A percentile compares a stretch with the other conserved stretches of the same genome.
phyloP scores from a whole-genome alignment of 306 rosid genomes.

The Vicia villosa region DNA sequence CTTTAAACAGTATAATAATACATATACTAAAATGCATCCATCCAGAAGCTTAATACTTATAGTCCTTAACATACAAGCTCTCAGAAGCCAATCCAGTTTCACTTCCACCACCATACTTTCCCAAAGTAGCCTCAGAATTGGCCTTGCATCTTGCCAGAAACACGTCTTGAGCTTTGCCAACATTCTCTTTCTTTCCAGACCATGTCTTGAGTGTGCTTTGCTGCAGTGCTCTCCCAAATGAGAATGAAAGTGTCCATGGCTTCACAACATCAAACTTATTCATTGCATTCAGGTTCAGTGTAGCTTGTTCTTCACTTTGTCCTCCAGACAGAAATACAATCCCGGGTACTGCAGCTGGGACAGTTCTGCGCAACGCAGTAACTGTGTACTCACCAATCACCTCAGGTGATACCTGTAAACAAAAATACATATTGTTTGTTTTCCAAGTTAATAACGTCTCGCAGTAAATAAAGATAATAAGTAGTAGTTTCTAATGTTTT shows the following conservation, averaged over 20 bases:
- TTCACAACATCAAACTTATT: constrained; percentile 69
- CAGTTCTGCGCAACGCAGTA: constrained; percentile 72
- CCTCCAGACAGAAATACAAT: constrained; percentile 88
- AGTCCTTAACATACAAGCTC: constrained; percentile 68
- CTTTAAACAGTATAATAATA: constrained; percentile 36
- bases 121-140: constrained; percentile 83
- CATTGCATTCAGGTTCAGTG: constrained; percentile 76
- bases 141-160: constrained; percentile 81
- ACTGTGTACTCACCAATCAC: constrained; percentile 81
- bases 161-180: constrained; percentile 69
- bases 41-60: constrained; percentile 59
- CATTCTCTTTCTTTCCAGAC: constrained; percentile 82
- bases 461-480: too few relatives aligned
- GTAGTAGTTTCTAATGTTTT: too few relatives aligned
- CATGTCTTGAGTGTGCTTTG: constrained; percentile 90
- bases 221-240: constrained; percentile 88
- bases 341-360: constrained; percentile 88
- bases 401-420: constrained; percentile 63
- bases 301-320: constrained; percentile 90
- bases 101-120: constrained; percentile 61
- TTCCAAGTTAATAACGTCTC: background rate
- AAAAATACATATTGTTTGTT: background rate
- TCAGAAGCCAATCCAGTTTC: constrained; percentile 60
- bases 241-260: constrained; percentile 96
- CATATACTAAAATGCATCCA: constrained; percentile 23